A percentile compares a stretch with the other conserved stretches of the same genome.
phyloP scores from a whole-genome alignment of 2,329 filamentous ascomycete genomes.

The Calonectria naviculata region DNA sequence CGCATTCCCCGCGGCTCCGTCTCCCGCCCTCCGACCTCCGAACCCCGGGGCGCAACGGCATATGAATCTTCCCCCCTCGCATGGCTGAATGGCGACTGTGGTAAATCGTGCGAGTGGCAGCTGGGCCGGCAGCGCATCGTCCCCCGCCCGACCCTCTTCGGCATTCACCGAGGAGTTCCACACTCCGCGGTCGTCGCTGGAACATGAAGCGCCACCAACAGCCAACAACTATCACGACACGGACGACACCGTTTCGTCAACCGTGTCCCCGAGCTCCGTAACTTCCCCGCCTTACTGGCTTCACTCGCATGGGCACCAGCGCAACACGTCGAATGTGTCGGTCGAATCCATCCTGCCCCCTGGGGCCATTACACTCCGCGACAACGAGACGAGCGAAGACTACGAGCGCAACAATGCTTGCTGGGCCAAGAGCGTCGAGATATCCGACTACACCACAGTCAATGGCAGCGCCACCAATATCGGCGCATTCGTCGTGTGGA shows the following conservation, averaged over 20 bases:
- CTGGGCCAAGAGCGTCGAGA: conserved; percentile 73
- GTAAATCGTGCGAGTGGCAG: conserved; percentile 39
- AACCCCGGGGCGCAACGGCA: conserved; percentile 1
- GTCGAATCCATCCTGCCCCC: conserved; percentile 59
- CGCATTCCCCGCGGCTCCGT: not conserved
- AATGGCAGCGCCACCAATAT: conserved; percentile 67
- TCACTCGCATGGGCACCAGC: conserved; percentile 47
- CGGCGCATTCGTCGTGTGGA: conserved; percentile 97
- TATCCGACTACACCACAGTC: conserved; percentile 67
- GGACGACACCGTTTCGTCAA: conserved; percentile 36
- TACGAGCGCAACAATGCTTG: conserved; percentile 67
- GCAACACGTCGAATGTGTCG: conserved; percentile 57
- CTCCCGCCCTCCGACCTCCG: not conserved
- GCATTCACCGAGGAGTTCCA: conserved; percentile 36
- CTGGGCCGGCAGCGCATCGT: conserved; percentile 31
- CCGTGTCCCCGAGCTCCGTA: conserved; percentile 42
- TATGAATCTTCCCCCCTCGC: conserved; percentile 28
- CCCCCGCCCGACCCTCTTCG: conserved; percentile 25
- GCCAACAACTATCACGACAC: conserved; percentile 23
- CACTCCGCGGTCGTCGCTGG: conserved; percentile 41
- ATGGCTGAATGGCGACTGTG: conserved; percentile 49
- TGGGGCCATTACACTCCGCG: conserved; percentile 70
- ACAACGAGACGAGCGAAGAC: conserved; percentile 67
- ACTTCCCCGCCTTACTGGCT: conserved; percentile 59
- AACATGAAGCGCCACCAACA: conserved; percentile 24